Conservation (phyloP, 169 alveolate species). For the Cryptosporidium bovis region DNA sequence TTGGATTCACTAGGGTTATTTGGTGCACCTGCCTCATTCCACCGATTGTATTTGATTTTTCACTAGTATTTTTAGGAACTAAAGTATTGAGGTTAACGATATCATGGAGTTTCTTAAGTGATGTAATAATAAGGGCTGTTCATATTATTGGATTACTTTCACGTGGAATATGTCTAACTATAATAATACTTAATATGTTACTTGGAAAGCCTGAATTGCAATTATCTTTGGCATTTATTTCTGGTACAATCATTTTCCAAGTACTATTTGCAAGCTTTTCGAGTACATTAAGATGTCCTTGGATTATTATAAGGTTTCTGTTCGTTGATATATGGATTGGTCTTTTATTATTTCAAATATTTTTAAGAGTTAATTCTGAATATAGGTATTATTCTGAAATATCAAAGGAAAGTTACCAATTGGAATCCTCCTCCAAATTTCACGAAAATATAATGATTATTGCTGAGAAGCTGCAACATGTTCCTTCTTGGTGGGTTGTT, state of each 20-base stretch:
- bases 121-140: conserved; percentile 34
- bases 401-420: background rate
- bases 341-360: conserved; percentile 41
- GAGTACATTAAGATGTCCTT: conserved; percentile 57
- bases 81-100: conserved; percentile 19
- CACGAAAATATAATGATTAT: conserved; percentile 38
- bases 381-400: conserved; percentile 22
- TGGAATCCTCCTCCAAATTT: conserved; percentile 24
- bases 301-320: conserved; percentile 51
- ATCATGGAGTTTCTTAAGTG: conserved; percentile 52
- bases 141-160: conserved; percentile 41
- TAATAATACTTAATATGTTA: conserved; percentile 2
- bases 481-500: conserved; percentile 73
- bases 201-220: conserved; percentile 47
- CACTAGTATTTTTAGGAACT: conserved; percentile 39
- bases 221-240: conserved; percentile 47
- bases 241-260: conserved; percentile 33
- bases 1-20: background rate
- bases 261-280: conserved; percentile 59
- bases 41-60: conserved; percentile 50
- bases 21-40: conserved; percentile 35
- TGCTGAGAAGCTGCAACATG: conserved; percentile 43
- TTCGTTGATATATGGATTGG: conserved; percentile 68
- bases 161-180: conserved; percentile 21
- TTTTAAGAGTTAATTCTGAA: conserved; percentile 44